These are phyloP conservation scores for Canavalia gladiata DNA, from an alignment of 306 rosid genomes.

Conservation along the genomic window DNA sequence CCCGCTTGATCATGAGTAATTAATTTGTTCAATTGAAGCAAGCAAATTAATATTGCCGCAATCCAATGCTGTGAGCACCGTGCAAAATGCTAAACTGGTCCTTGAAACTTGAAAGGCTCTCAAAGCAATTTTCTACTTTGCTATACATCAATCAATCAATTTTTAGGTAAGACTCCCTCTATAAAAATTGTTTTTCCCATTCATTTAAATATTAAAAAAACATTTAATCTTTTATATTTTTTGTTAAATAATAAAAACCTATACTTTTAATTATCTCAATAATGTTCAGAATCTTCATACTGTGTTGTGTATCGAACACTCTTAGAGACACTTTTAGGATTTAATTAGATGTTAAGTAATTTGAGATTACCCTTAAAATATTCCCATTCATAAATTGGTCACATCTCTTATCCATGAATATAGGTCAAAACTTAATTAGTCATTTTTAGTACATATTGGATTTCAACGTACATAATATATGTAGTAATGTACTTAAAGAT, in stretches of 20 bases:
- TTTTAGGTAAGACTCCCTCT: neutral
- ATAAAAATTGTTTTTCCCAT: neutral
- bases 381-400: neutral
- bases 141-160: neutral
- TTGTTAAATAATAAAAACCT: neutral
- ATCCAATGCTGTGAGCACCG: neutral
- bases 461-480: neutral
- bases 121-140: neutral
- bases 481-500: neutral
- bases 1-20: too few relatives aligned
- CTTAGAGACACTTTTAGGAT: neutral
- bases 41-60: neutral
- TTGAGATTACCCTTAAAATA: neutral
- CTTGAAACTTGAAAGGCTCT: neutral
- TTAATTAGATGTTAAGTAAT: conserved; percentile 12
- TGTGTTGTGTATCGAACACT: neutral
- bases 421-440: neutral
- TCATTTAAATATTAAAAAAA: neutral
- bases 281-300: neutral
- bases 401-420: conserved; percentile 28
- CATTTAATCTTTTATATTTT: neutral
- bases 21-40: neutral
- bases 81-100: neutral
- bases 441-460: neutral
- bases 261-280: too few relatives aligned